Conservation (phyloP, 2,329 filamentous ascomycete species). For the Ascochyta fabae region DNA sequence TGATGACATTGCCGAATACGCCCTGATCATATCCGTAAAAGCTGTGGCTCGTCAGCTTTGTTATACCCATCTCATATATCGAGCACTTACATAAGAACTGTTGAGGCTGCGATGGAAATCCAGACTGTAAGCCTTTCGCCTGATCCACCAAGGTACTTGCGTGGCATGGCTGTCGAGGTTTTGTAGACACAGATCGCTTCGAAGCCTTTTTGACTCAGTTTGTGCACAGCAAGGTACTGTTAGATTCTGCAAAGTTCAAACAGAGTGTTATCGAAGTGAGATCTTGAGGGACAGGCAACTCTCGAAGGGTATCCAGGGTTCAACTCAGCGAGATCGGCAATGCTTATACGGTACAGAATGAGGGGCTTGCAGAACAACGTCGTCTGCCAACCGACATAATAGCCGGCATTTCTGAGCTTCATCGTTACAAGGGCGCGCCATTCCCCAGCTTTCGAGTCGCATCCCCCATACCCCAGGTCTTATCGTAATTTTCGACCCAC, state of each 20-base stretch:
- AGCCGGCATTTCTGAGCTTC: neutral
- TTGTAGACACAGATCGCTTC: neutral
- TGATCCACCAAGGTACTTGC: constrained; percentile 59
- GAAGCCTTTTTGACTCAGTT: neutral
- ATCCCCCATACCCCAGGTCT: constrained; percentile 13
- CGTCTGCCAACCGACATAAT: neutral
- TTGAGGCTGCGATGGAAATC: constrained; percentile 60
- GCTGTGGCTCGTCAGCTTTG: neutral
- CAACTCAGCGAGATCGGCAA: neutral
- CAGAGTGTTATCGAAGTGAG: neutral
- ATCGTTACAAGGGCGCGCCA: neutral
- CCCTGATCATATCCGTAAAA: constrained; percentile 56
- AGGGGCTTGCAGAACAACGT: neutral
- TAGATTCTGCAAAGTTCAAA: neutral
- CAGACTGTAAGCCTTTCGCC: constrained; percentile 59
- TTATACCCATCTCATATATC: neutral
- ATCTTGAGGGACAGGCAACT: neutral
- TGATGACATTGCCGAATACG: constrained; percentile 46
- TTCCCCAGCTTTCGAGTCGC: constrained; percentile 11
- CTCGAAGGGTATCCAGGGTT: neutral
- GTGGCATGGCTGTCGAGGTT: constrained; percentile 46
- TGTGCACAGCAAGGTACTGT: neutral
- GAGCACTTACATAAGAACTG: constrained; percentile 50
- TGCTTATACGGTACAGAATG: constrained; percentile 2
- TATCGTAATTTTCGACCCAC: constrained; percentile 1